Base-by-base conservation (phyloP, 495 filamentous ascomycete species). In the Patellaria atrata region DNA sequence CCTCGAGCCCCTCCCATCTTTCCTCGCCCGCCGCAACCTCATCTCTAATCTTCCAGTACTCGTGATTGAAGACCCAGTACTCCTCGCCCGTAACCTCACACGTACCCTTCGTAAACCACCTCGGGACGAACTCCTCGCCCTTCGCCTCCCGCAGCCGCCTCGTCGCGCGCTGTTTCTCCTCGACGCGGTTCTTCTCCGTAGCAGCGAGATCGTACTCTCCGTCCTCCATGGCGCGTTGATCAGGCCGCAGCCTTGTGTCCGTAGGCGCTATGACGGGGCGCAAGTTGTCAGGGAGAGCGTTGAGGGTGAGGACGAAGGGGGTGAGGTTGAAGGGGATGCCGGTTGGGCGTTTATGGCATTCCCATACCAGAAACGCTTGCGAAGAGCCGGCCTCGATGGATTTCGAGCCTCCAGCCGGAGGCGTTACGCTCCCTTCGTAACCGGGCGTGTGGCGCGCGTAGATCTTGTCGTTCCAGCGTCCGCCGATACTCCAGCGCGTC, bases 181-280 rank as follows among this genome's bases (percentile, higher is more conserved):
- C 89, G 0, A 97, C 70, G 7, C 91, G 69, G 49, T 91, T 87
- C 68, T 97, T 97, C 65, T 97, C 89, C 14, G 65, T 67, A 0
- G 89, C 91, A 7, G 89, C 89, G 29, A 91, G 60, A 47, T 93
- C 84, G 48, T 97, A 97, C 54, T 84, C 73, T 6, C 91, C 89
- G 35, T 94, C 85, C 54, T 97, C 89, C 89, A 97, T 97, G 0
- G 89, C 89, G n/a, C 91, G 69, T 60, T 97, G 89, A 53, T 97
- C 89, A 0, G 89, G 91, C 12, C 89, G 67, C 23, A 91, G 62
- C 10, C 89, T 67, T 5, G 87, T 89, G 53, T 97, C 89, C 0
- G 89, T 97, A 4, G 91, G 91, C 22, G 87, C 79, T 6, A 97
- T 60, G 56, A 75, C 68, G 4, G 74, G 66, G 22, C 58, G 62